Evolutionary conservation across 352 stramenopile species (phyloP).

Genomic region (Phytophthora litchii): DNA sequence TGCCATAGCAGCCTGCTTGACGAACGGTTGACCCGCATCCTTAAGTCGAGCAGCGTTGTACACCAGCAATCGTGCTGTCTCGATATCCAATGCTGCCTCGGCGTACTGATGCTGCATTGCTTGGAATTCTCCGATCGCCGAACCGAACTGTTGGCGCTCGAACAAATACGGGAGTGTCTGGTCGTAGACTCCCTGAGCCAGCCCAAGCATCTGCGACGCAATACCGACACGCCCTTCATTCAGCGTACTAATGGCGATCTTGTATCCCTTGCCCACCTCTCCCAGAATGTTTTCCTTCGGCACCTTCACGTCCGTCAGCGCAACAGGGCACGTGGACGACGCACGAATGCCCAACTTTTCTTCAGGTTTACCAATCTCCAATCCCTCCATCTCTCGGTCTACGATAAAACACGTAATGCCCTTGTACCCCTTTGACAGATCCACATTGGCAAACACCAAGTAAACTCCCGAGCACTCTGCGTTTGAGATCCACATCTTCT

Average conservation of each 20-base stretch:
- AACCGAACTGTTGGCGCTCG: conserved; percentile 96
- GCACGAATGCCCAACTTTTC: conserved; percentile 97
- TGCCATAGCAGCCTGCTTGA: conserved; percentile 97
- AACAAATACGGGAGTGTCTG: conserved; percentile 96
- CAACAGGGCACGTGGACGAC: conserved; percentile 96
- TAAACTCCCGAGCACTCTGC: conserved; percentile 95
- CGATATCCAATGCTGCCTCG: conserved; percentile 94
- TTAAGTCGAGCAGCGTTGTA: conserved; percentile 96
- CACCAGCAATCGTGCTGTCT: conserved; percentile 91
- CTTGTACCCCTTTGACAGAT: conserved; percentile 94
- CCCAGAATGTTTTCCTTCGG: conserved; percentile 93
- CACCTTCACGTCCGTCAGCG: conserved; percentile 95
- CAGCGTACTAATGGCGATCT: conserved; percentile 98
- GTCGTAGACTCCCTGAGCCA: conserved; percentile 96
- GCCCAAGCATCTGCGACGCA: conserved; percentile 96
- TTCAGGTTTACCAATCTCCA: conserved; percentile 95
- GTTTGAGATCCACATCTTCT: conserved; percentile 99
- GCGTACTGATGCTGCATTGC: conserved; percentile 98
- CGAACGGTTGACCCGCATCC: conserved; percentile 93
- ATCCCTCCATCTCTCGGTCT: conserved; percentile 90
- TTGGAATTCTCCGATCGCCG: conserved; percentile 94
- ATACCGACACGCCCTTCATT: conserved; percentile 97
- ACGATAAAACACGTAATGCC: conserved; percentile 99
- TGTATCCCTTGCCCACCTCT: conserved; percentile 94
- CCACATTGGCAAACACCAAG: conserved; percentile 96